These are phyloP conservation scores for Colletotrichum cuscutae DNA, from an alignment of 2,329 filamentous ascomycete genomes.

Conservation along the genomic window DNA sequence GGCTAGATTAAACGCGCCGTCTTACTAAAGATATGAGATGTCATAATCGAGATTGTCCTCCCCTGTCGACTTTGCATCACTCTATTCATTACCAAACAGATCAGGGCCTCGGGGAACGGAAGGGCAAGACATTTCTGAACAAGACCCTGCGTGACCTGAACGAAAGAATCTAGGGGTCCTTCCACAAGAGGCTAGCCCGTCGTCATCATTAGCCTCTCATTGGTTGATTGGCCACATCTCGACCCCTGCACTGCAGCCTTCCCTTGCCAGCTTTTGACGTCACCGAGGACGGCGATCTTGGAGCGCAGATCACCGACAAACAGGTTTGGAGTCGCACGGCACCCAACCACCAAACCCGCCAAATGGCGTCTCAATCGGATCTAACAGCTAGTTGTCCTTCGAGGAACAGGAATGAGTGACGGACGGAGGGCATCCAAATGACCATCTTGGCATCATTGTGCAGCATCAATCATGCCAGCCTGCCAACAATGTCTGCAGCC, in stretches of 20 bases:
- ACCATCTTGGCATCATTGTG: constrained; percentile 34
- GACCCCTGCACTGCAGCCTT: not conserved
- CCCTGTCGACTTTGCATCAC: not conserved
- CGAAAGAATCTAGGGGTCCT: constrained; percentile 33
- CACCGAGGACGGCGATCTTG: constrained; percentile 24
- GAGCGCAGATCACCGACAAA: constrained; percentile 28
- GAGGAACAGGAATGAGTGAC: not conserved
- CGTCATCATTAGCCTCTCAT: constrained; percentile 9
- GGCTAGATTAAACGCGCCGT: not conserved
- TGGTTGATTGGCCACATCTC: not conserved
- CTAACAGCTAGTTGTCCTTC: not conserved
- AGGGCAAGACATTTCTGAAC: constrained; percentile 12
- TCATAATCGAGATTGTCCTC: not conserved
- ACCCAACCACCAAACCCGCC: not conserved
- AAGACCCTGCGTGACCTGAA: constrained; percentile 26
- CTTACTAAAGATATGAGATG: constrained; percentile 11
- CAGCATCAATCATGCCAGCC: constrained; percentile 11
- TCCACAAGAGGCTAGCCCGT: constrained; percentile 2
- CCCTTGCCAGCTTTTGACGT: constrained; percentile 16
- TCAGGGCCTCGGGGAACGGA: not conserved
- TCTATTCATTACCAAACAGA: not conserved
- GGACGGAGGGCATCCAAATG: not conserved
- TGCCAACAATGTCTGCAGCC: constrained; percentile 10
- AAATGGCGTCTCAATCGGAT: not conserved
- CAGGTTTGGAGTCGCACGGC: constrained; percentile 28